phyloP scores from a whole-genome alignment of 371 early-diverging fungal genomes.

The Batkoa obscura region DNA sequence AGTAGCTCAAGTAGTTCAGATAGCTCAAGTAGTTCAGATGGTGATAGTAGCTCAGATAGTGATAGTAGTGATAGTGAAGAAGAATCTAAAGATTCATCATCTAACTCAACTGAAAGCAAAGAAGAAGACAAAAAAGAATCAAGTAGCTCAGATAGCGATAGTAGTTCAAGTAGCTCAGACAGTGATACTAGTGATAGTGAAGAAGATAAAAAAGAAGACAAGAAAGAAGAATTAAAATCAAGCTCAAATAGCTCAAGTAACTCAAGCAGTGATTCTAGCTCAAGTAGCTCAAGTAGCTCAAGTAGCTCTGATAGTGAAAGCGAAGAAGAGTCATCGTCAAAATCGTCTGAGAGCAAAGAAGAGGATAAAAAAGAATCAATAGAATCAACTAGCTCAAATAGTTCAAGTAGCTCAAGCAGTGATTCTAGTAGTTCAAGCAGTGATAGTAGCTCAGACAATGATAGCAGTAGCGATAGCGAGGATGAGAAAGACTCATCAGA shows the following conservation, averaged over 20 bases:
- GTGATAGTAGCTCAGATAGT: slow-evolving; percentile 9
- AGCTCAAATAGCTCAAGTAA: slow-evolving; percentile 9
- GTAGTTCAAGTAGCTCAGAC: background rate
- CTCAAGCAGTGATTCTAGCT: background rate
- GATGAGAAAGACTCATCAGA: no score
- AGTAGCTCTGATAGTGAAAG: slow-evolving; percentile 10
- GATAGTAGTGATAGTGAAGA: slow-evolving; percentile 9
- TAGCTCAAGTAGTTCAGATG: slow-evolving; percentile 10
- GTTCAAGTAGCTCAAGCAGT: slow-evolving; percentile 9
- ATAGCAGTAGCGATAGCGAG: slow-evolving; percentile 2
- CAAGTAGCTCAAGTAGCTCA: slow-evolving; percentile 9
- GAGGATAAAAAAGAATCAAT: slow-evolving; percentile 6
- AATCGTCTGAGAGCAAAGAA: background rate
- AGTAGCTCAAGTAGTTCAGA: slow-evolving; percentile 12
- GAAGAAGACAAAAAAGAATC: slow-evolving; percentile 2
- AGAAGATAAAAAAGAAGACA: background rate
- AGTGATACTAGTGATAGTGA: no score
- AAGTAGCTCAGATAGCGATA: no score
- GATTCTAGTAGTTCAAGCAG: slow-evolving; percentile 11
- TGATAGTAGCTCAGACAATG: slow-evolving; percentile 11
- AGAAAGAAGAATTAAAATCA: no score
- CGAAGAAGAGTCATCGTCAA: background rate
- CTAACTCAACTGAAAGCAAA: slow-evolving; percentile 9
- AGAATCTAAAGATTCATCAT: slow-evolving; percentile 11
- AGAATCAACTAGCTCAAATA: slow-evolving; percentile 9